Base-by-base conservation (phyloP, 257 asterid species). In the Schizonepeta tenuifolia region DNA sequence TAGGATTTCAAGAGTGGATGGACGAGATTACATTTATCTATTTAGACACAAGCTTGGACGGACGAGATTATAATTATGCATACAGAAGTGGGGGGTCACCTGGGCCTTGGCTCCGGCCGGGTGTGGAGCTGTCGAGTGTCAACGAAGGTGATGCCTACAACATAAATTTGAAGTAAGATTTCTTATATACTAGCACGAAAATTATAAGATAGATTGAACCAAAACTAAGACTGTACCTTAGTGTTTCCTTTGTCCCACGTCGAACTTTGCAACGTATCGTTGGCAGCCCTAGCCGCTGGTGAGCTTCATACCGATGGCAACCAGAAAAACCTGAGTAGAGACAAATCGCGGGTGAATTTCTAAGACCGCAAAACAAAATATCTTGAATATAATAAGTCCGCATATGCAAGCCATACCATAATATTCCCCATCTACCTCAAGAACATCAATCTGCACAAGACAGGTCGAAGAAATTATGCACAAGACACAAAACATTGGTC, bases 251-350 rank as follows among this genome's bases (percentile, higher is more conserved):
- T 17, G 98, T 94, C 71, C 97, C 97, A 15, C 98, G 96, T 18
- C 97, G 95, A 68, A 94, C 79, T 81, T 87, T 91, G 88, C 98
- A 91, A 26, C 96, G 93, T 65, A 94, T 94, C 12, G 97, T 89
- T 40, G 96, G 92, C 18, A 94, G 87, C 18, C 97, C 97, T 6
- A 94, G 86, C 66, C 73, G 86, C 82, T 94, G 97, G 78, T 91
- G 98, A 79, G 98, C 98, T 83, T 94, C 97, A 12, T 84, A 94
- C 35, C 98, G 88, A 77, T 94, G 98, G 75, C 97, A 94, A 46
- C 98, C 98, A 6, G 97, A 94, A 79, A 94, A 94, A 47, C 97
- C 98, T 91, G 71, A 26, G 44, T 36, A 74, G 35, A 58, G n/a
- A 18, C 31, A 65, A 22, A n/a, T 13, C 61, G n/a, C 14, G 17